Percentiles rank a stretch among this genome's conserved stretches.
phyloP scores from a whole-genome alignment of 768 basidiomycete genomes.

The Omphalotus guepiniiformis region DNA sequence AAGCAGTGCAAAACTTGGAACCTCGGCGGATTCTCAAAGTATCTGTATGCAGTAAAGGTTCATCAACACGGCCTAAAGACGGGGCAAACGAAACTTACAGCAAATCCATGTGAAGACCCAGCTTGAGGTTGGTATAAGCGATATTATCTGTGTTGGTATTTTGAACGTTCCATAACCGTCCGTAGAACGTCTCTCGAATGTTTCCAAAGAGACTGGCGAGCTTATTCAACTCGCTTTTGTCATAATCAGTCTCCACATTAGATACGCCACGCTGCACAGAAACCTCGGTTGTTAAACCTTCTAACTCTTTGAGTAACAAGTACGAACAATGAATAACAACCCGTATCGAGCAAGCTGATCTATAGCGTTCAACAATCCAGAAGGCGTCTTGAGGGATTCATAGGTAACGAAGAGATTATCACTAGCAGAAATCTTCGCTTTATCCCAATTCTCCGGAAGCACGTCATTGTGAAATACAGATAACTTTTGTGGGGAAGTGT shows the following conservation, averaged over 20 bases:
- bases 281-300: neutral
- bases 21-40: slow-evolving; percentile 87
- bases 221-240: slow-evolving; percentile 60
- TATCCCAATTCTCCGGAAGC: slow-evolving; percentile 41
- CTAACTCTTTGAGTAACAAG: neutral
- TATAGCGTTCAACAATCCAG: slow-evolving; percentile 54
- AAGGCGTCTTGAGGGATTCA: slow-evolving; percentile 36
- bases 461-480: slow-evolving; percentile 43
- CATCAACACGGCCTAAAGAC: neutral
- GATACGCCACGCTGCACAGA: slow-evolving; percentile 53
- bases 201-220: slow-evolving; percentile 71
- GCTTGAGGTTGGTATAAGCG: slow-evolving; percentile 87
- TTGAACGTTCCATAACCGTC: slow-evolving; percentile 83
- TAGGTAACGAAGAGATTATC: slow-evolving; percentile 56
- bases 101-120: slow-evolving; percentile 91
- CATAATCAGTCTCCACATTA: slow-evolving; percentile 50
- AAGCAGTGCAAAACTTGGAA: slow-evolving; percentile 93
- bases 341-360: slow-evolving; percentile 70
- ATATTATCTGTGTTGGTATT: slow-evolving; percentile 81
- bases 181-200: slow-evolving; percentile 86
- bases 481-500: slow-evolving; percentile 36
- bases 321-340: slow-evolving; percentile 56
- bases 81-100: slow-evolving; percentile 47
- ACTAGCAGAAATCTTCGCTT: slow-evolving; percentile 27
- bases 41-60: slow-evolving; percentile 40